phyloP scores from a whole-genome alignment of 768 basidiomycete species.

The Collybiopsis confluens region DNA sequence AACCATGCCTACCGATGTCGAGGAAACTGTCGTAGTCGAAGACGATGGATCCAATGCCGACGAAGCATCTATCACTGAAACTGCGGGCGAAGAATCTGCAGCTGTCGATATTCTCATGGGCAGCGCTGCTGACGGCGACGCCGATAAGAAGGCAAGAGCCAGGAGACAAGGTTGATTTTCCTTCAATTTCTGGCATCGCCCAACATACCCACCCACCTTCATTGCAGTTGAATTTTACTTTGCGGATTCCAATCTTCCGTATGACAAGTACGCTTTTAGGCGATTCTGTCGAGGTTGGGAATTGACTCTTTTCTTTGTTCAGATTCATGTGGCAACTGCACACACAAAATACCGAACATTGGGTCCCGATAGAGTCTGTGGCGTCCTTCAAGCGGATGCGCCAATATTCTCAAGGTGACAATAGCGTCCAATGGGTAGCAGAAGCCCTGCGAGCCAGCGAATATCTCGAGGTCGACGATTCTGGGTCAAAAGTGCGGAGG shows the following conservation, averaged over 20 bases:
- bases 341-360: constrained; percentile 76
- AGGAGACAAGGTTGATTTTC: constrained; percentile 4
- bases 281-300: background rate
- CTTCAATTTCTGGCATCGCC: background rate
- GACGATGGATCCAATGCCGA: no score
- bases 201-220: background rate
- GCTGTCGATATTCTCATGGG: no score
- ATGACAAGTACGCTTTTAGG: constrained; percentile 57
- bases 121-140: background rate
- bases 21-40: no score
- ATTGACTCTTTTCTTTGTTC: constrained; percentile 16
- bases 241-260: constrained; percentile 93
- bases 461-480: constrained; percentile 71
- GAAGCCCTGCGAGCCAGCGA: constrained; percentile 53
- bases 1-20: no score
- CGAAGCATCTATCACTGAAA: no score
- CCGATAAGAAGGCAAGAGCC: background rate
- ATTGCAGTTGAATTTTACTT: constrained; percentile 90
- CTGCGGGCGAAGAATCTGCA: no score
- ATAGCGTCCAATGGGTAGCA: constrained; percentile 67
- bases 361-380: constrained; percentile 84
- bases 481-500: constrained; percentile 69
- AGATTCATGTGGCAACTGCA: constrained; percentile 97
- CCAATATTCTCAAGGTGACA: constrained; percentile 43
- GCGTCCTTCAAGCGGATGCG: constrained; percentile 95